Base-by-base conservation (phyloP, 176 grass and related monocot genomes). In the Carex kokanica region DNA sequence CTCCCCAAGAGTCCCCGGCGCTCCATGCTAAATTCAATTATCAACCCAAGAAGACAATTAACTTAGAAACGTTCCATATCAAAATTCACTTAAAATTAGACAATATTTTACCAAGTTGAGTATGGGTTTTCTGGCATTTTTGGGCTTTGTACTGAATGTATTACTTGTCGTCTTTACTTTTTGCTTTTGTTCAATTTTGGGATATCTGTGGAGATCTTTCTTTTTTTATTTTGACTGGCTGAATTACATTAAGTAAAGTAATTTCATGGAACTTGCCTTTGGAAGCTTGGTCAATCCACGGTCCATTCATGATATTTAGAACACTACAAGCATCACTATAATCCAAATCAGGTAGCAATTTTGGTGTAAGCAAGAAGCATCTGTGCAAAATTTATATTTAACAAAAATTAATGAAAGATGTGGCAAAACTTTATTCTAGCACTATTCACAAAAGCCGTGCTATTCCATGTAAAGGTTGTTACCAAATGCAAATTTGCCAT, bases 251-350 rank as follows among this genome's bases (percentile, higher is more conserved):
- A 8, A 12, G 4, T 55, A 83, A 63, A 69, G 60, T 29, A 57
- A 15, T 81, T 64, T 32, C 64, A 8, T 61, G 43, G 4, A 16
- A 24, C 12, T 62, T 84, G 91, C 93, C 93, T 89, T 93, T 86
- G 1, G 96, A 86, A 68, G 96, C 60, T 86, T 95, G 60, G 60
- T 91, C 91, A 14, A 95, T 98, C 96, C 96, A 95, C 0, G 96
- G 96, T 2, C 96, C 96, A 31, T 98, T 95, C 96, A 98, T 98
- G 71, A 98, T 93, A 78, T 98, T 93, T 81, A 98, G 81, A 88
- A 98, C 91, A 81, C 91, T 93, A 89, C 96, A 98, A 18, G 96
- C 96, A 7, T 93, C 84, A 21, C 93, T 93, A 43, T 95, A 98
- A 62, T 95, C 91, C 79, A 98, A 82, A 87, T 98, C 96, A 71